Base-by-base conservation (phyloP, 371 early-diverging fungal species). In the Mortierella sp. region DNA sequence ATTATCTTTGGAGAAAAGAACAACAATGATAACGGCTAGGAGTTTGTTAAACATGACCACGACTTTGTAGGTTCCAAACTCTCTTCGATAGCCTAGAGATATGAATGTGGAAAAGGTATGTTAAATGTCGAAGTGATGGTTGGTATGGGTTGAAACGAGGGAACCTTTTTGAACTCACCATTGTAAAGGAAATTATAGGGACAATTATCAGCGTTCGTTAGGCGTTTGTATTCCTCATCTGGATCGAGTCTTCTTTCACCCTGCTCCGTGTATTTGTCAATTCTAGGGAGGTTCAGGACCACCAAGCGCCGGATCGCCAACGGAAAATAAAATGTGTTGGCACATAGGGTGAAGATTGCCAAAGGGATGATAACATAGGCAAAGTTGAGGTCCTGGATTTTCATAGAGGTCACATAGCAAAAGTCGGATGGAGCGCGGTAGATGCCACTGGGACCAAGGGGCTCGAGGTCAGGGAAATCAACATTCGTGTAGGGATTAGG, bases 401-500 rank as follows among this genome's bases (percentile, higher is more conserved):
- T 79, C 88, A 88, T 89, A 22, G 88, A 88, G 10, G 90, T 89
- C 3, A 87, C 88, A 62, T 91, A 90, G 67, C 90, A 90, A 75
- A 88, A 88, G 30, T 81, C 75, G 0, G 30, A 22, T 0, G 87
- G 83, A 26, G 68, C 74, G 12, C 88, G 84, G 24, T 75, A 73
- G 12, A 68, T 63, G 10, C 74, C 84, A 18, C 75, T 83, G 0
- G 75, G 68, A 6, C 84, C 80, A 4, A 86, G 57, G 0, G 72
- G 47, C 47, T 72, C 70, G 28, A 84, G 84, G 14, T 12, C 65
- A 1, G 90, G 90, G 32, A 68, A 74, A 64, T 90, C 90, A 5
- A 61, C 45, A 1, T 59, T 72, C 30, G 76, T 73, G 83, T 86
- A 90, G 1, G 90, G 90, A 55, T 90, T 90, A 30, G 75, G 12